A percentile compares a stretch with the other conserved stretches of the same genome.
These are phyloP conservation scores for Rhizopogon sp. DNA, from an alignment of 768 basidiomycete species.

Conservation along the genomic window DNA sequence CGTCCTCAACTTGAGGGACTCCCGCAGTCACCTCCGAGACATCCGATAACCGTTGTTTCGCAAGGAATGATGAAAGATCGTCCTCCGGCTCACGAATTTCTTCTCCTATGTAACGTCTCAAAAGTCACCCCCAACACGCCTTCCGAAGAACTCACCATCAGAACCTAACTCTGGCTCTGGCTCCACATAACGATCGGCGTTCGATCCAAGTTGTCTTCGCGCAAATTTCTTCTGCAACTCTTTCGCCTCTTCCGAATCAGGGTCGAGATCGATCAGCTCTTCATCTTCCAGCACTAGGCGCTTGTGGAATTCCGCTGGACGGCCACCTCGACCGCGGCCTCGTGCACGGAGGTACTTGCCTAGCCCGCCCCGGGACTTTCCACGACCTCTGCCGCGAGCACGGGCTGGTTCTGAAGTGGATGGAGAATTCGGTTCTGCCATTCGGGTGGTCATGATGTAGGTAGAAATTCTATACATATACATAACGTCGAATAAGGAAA, in stretches of 20 bases:
- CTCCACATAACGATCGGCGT: conserved; percentile 72
- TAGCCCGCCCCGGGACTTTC: conserved; percentile 60
- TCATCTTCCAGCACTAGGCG: conserved; percentile 63
- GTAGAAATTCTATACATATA: not conserved
- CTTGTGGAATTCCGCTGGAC: conserved; percentile 61
- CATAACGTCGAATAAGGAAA: not conserved
- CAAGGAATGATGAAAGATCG: conserved; percentile 64
- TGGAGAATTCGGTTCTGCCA: not conserved
- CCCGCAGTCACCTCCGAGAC: conserved; percentile 2
- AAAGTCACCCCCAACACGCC: not conserved
- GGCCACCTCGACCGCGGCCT: conserved; percentile 60
- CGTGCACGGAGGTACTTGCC: conserved; percentile 74
- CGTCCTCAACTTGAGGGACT: conserved; percentile 40
- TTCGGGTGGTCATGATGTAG: not conserved
- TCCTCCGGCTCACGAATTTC: conserved; percentile 66
- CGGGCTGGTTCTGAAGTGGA: conserved; percentile 9
- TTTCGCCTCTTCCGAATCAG: conserved; percentile 39
- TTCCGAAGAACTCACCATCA: conserved; percentile 44
- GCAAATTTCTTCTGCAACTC: conserved; percentile 49
- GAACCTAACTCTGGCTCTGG: conserved; percentile 64
- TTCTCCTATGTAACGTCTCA: conserved; percentile 41
- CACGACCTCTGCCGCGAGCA: conserved; percentile 43
- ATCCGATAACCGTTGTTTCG: conserved; percentile 51
- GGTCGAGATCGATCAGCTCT: conserved; percentile 27
- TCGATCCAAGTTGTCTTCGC: conserved; percentile 57